Base-by-base conservation (phyloP, 164 flowering plant species). In the Houttuynia cordata region DNA sequence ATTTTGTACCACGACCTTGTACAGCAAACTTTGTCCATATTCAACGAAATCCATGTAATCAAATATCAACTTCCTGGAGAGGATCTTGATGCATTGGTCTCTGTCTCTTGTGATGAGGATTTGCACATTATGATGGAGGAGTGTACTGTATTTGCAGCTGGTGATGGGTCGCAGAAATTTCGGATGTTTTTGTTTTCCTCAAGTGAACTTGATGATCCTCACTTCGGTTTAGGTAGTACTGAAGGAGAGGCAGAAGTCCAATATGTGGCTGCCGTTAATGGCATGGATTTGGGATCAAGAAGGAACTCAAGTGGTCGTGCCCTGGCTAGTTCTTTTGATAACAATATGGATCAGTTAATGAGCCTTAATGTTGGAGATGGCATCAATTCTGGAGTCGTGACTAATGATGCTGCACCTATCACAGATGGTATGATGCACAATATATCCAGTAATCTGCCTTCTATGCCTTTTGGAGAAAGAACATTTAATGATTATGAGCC, bases 21-120 rank as follows among this genome's bases (percentile, higher is more conserved):
- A 78, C 83, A 75, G 70, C 85, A 82, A 72, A 73, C 77, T 0
- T 51, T 60, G 57, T 61, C 76, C 19, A 65, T 88, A 20, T 88
- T 68, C 53, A 67, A 53, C 68, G 80, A 85, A 71, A 47, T 86
- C 59, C 83, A 78, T 71, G 56, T 72, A 1, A 82, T 88, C 62
- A 91, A 85, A 66, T 91, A 91, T 75, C 98, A 91, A 75, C 91
- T 91, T 64, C 98, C 96, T 58, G 98, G 96, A 23, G 98, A 91
- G 69, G 96, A 91, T 62, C 88, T 91, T 65, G 98, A 91, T 82
- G 86, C 98, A 6, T 68, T 91, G 74, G 96, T 91, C 42, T 86
- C 98, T 50, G 96, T 91, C 22, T 83, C 96, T 40, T 86, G 78
- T 61, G 96, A 91, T 55, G 98, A 91, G 73, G 98, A 91, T 76